These are phyloP conservation scores for Candida caryicola DNA, from an alignment of 805 yeast species.

Conservation along the genomic window DNA sequence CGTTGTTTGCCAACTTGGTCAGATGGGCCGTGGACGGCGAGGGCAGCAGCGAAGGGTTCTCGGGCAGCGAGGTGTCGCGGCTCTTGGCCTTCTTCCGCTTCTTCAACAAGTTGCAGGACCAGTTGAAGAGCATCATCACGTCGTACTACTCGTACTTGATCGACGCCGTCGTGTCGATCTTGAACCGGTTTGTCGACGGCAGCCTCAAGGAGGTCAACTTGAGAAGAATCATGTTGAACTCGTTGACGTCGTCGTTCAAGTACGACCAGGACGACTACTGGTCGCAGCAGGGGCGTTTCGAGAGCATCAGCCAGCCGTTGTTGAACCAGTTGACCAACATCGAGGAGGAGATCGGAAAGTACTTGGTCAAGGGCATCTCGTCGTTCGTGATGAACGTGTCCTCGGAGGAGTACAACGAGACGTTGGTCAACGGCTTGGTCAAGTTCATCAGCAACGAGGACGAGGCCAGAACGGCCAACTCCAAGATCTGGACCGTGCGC, in stretches of 20 bases:
- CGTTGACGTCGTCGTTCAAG: constrained; percentile 77
- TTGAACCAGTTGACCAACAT: constrained; percentile 63
- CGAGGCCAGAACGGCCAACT: constrained; percentile 51
- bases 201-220: constrained; percentile 47
- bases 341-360: constrained; percentile 74
- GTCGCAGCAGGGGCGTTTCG: constrained; percentile 85
- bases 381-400: constrained; percentile 69
- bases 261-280: constrained; percentile 93
- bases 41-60: constrained; percentile 43
- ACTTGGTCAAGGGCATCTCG: constrained; percentile 75
- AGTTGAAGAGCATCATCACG: constrained; percentile 82
- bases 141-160: constrained; percentile 81
- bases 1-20: constrained; percentile 79
- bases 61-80: constrained; percentile 51
- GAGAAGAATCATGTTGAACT: constrained; percentile 69
- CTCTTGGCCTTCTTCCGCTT: constrained; percentile 78
- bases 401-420: constrained; percentile 69
- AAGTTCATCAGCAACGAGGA: constrained; percentile 45
- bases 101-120: constrained; percentile 79
- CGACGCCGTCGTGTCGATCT: constrained; percentile 62
- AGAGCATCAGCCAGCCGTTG: constrained; percentile 59
- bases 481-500: constrained; percentile 82
- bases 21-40: constrained; percentile 93
- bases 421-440: constrained; percentile 45
- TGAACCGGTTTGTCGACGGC: constrained; percentile 48